Conservation (phyloP, 441 rosid species). For the Isatis lusitanica region DNA sequence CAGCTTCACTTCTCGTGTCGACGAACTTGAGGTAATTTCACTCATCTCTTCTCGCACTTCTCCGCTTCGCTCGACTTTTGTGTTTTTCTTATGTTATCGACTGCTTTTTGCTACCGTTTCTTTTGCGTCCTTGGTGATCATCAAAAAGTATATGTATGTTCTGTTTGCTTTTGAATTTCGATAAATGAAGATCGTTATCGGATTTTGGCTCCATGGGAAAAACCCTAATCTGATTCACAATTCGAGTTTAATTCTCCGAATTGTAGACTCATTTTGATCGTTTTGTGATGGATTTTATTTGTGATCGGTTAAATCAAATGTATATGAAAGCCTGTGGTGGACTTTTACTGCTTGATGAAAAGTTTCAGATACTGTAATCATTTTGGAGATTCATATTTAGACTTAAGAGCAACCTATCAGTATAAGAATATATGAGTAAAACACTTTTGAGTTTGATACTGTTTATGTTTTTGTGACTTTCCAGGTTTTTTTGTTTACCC, state of each 20-base stretch:
- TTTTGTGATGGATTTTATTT: too few species aligned
- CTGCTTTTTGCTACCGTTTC: background rate
- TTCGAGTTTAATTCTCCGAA: background rate
- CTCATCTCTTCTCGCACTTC: background rate
- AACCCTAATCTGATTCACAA: background rate
- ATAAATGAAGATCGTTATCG: background rate
- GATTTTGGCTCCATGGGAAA: background rate
- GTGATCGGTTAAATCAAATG: conserved; percentile 1
- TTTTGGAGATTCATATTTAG: background rate
- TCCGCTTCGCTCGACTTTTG: background rate
- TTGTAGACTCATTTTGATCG: background rate
- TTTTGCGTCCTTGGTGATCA: background rate
- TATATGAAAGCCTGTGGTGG: background rate
- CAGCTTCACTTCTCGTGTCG: conserved; percentile 12
- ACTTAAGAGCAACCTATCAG: background rate
- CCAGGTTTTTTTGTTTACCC: conserved; percentile 23
- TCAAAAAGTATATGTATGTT: background rate
- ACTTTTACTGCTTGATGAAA: background rate
- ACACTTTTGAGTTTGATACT: background rate
- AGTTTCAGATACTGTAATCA: background rate
- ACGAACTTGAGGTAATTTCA: conserved; percentile 2
- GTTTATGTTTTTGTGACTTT: background rate
- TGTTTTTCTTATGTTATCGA: background rate
- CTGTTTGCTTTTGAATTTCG: background rate
- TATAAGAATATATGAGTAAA: background rate